Base-by-base conservation (phyloP, 2,329 filamentous ascomycete species). In the Dryadomyces sulphureus region DNA sequence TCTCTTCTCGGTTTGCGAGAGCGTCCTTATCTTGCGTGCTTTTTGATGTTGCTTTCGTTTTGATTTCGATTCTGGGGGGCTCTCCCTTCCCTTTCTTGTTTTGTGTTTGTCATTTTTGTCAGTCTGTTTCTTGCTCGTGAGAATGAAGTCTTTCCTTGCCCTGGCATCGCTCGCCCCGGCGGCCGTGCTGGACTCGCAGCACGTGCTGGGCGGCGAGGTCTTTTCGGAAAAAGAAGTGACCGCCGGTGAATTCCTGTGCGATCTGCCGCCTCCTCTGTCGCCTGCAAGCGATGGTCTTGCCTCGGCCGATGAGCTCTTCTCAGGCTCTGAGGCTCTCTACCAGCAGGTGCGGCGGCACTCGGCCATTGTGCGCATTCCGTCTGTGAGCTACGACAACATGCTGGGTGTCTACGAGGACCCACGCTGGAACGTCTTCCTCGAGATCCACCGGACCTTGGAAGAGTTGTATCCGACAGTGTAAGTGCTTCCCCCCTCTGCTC, bases 391-490 rank as follows among this genome's bases (percentile, higher is more conserved):
- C 39, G 59, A 61, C 43, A 50, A 77, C 50, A 61, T 78, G 50
- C 72, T 70, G 5, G 59, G 61, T 0, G 60, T 79, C 16, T 72
- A 69, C 25, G 60, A 66, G 38, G 79, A 82, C 53, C 58, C 67
- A 38, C 65, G 73, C 45, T 84, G 79, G 69, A 67, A 74, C 2
- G 65, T 72, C 9, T 72, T 84, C 52, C 66, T 67, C 39, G 61
- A 70, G 3, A 68, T 83, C 45, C 69, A 72, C 7, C 54, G 57
- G 7, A 69, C 70, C 30, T 59, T 80, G 27, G 54, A 66, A 46
- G 53, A 62, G 47, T 65, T 68, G 0, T 80, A 75, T 50, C 76
- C 75, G 0, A 55, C 65, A 2, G 61, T 73, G 27, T 32, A 32
- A 4, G 27, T 32, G 11, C 16, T 8, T 32, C 3, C 12, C 25